Percentiles rank a stretch among this genome's conserved stretches.
Conservation (phyloP, 2,329 filamentous ascomycete species). For the Diaporthe eres region DNA sequence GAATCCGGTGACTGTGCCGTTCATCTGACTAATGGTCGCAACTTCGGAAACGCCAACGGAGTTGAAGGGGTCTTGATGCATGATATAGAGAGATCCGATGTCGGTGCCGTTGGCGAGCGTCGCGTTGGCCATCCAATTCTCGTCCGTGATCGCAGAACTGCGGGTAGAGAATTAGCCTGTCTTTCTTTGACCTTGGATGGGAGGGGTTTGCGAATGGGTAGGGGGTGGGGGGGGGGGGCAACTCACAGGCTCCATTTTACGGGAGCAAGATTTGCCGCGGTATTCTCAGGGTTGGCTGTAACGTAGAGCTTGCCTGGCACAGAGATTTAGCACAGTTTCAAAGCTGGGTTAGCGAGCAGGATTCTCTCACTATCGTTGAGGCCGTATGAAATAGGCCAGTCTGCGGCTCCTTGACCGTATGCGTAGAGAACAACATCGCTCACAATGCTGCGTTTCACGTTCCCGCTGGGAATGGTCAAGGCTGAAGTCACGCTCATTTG, state of each 20-base stretch:
- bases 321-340: neutral
- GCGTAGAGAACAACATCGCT: constrained; percentile 43
- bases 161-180: neutral
- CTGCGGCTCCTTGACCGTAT: constrained; percentile 42
- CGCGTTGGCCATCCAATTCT: constrained; percentile 45
- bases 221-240: no score
- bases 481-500: neutral
- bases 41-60: constrained; percentile 28
- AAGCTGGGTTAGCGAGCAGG: neutral
- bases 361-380: constrained; percentile 42
- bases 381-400: constrained; percentile 43
- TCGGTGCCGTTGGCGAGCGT: constrained; percentile 42
- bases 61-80: constrained; percentile 14
- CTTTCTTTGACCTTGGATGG: neutral
- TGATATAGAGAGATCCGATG: constrained; percentile 43
- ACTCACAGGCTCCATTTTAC: constrained; percentile 14
- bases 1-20: constrained; percentile 44
- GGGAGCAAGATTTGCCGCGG: neutral
- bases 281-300: neutral
- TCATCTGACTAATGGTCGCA: constrained; percentile 39
- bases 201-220: neutral
- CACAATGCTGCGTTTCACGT: constrained; percentile 40
- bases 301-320: neutral
- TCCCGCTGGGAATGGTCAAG: constrained; percentile 15
- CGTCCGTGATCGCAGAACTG: constrained; percentile 39